Base-by-base conservation (phyloP, 768 basidiomycete genomes). In the Infundibulicybe gibba region DNA sequence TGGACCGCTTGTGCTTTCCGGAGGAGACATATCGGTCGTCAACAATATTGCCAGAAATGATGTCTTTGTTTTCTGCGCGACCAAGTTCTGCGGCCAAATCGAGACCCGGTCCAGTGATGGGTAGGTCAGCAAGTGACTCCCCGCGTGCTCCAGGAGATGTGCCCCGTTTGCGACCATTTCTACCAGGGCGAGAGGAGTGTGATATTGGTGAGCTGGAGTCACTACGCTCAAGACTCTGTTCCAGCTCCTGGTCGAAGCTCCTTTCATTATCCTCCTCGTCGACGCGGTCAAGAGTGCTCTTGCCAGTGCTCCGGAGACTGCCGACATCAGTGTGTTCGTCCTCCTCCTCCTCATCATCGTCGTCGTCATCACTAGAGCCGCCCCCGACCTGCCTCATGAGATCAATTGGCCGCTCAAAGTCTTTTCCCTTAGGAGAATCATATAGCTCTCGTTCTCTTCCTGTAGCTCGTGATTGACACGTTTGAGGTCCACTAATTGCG, bases 391-490 rank as follows among this genome's bases (percentile, higher is more conserved):
- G 81, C 55, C 74, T 81, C 61, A 83, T 71, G 51, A 90, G 69
- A 61, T 91, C 85, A 88, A 90, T 56, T 90, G 87, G 3, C 95
- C 95, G 53, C 77, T 93, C 38, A 98, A 65, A 0, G 97, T 97
- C 70, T 81, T 85, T 68, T 98, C 94, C 51, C 90, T 76, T 19
- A 98, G 69, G 33, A 99, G 76, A 51, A 94, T 90, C 79, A 95
- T 92, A 70, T 93, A 99, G 42, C 90, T 90, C 66, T 97, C 94
- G 63, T 97, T 99, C 56, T 98, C 94, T 64, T 98, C 94, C 65
- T 94, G 91, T 34, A 93, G 64, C 52, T 87, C 82, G 53, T 85
- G 79, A 62, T 97, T 97, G 50, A 94, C 86, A 45, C 88, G 73
- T 66, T 93, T 90, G 44, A 97, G 67, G 59, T 97, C 94, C 31